Base-by-base conservation (phyloP, 1,284 basidiomycete genomes). In the Psilocybe mexicana region DNA sequence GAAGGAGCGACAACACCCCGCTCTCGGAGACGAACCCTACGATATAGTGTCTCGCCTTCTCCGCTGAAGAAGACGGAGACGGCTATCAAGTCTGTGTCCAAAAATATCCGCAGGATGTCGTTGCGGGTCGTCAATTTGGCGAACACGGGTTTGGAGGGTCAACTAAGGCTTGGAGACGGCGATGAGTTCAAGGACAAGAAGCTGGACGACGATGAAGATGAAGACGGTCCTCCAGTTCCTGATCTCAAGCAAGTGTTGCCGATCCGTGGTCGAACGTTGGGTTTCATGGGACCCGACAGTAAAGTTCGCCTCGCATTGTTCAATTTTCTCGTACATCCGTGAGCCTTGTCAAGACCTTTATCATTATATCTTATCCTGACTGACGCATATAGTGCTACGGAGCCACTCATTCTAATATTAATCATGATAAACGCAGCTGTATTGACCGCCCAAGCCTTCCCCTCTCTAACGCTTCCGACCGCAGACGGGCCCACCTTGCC, bases 351-450 rank as follows among this genome's bases (percentile, higher is more conserved):
- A 55, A 33, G 43, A 45, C 40, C 2, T n/a, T 8, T 24, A 45
- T 24, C 8, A 23, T 10, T 11, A 6, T 54, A 54, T 57, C 47
- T 40, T 12, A 6, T 12, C 6, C 30, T 42, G 35, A 8, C 58
- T 59, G 61, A 59, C 43, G 40, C 7, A 47, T 50, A 54, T 57
- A 94, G 93, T 63, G 92, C 87, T 84, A 93, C 94, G 14, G 96
- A 99, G 72, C 93, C 94, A 10, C 63, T 79, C 42, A 92, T 98
- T 55, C 82, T 98, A 43, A 66, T 89, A 6, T 79, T 96, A 52
- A 98, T 99, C 69, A 81, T 98, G 52, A 67, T 89, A 64, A 92
- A 98, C 71, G 91, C 92, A 18, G 79, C 94, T 57, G 80, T 96
- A 18, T 78, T 98, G 57, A 88, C 92, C 5, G 81, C 93, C 14